Evolutionary conservation across 78 protist genomes (phyloP).

Genomic region (Dictyostelium brefeldianum): DNA sequence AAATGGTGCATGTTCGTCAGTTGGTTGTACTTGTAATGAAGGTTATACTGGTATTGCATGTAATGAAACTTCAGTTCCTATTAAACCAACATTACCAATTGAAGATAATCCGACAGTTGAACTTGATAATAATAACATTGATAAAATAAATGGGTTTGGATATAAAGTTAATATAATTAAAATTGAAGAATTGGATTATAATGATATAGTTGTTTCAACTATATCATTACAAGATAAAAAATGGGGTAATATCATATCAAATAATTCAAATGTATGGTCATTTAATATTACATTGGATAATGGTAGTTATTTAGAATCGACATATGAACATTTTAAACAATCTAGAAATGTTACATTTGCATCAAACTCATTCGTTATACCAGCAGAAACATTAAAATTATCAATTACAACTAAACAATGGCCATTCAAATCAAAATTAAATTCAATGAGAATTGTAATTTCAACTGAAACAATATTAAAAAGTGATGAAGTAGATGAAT

Average conservation of each 20-base stretch:
- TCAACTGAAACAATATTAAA: background rate
- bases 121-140: background rate
- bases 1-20: background rate
- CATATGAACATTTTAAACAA: background rate
- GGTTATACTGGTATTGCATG: background rate
- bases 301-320: background rate
- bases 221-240: background rate
- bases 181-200: background rate
- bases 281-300: background rate
- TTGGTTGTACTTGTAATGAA: background rate
- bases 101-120: background rate
- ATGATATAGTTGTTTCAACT: background rate
- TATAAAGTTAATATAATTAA: background rate
- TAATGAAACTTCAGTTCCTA: background rate
- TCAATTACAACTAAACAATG: background rate
- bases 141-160: background rate
- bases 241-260: background rate
- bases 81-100: background rate
- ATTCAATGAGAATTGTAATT: background rate
- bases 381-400: background rate
- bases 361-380: background rate
- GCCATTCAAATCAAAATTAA: constrained; percentile 7
- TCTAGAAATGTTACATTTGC: background rate
- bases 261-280: background rate
- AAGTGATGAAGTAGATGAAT: background rate